These are phyloP conservation scores for Periglandula ipomoeae DNA, from an alignment of 2,329 filamentous ascomycete species.

Conservation along the genomic window DNA sequence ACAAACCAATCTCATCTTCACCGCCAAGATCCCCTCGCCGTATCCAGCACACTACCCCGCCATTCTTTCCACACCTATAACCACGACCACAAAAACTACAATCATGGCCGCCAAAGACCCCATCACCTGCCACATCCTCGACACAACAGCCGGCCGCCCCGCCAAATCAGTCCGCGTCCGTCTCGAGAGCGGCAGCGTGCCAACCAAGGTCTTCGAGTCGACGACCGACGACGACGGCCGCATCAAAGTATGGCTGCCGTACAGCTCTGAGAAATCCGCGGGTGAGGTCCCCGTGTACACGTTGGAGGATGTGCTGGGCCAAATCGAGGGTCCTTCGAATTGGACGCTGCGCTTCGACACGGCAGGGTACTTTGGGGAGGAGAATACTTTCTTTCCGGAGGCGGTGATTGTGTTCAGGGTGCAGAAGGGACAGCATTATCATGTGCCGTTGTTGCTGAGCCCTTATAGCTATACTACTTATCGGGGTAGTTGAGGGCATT, in stretches of 20 bases:
- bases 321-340: slow-evolving; percentile 34
- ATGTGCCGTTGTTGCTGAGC: slow-evolving; percentile 68
- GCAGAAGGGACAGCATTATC: slow-evolving; percentile 56
- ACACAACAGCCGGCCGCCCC: slow-evolving; percentile 66
- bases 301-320: slow-evolving; percentile 44
- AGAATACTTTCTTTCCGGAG: slow-evolving; percentile 52
- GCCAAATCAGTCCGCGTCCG: slow-evolving; percentile 58
- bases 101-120: slow-evolving; percentile 39
- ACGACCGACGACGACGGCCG: slow-evolving; percentile 69
- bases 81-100: not conserved
- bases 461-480: slow-evolving; percentile 80
- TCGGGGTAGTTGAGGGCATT: slow-evolving; percentile 52
- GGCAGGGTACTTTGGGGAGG: slow-evolving; percentile 58
- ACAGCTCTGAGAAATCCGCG: slow-evolving; percentile 37
- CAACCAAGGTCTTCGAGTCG: slow-evolving; percentile 44
- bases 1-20: too few relatives aligned
- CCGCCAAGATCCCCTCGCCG: not conserved
- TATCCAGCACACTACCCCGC: too few relatives aligned
- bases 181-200: slow-evolving; percentile 34
- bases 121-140: slow-evolving; percentile 82
- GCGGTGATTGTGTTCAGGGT: slow-evolving; percentile 46
- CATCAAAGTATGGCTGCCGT: slow-evolving; percentile 58
- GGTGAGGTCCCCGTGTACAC: slow-evolving; percentile 51
- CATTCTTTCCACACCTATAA: too few relatives aligned
- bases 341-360: slow-evolving; percentile 70